phyloP scores from a whole-genome alignment of 2,329 filamentous ascomycete genomes.

The Aspergillus spinulosporus region DNA sequence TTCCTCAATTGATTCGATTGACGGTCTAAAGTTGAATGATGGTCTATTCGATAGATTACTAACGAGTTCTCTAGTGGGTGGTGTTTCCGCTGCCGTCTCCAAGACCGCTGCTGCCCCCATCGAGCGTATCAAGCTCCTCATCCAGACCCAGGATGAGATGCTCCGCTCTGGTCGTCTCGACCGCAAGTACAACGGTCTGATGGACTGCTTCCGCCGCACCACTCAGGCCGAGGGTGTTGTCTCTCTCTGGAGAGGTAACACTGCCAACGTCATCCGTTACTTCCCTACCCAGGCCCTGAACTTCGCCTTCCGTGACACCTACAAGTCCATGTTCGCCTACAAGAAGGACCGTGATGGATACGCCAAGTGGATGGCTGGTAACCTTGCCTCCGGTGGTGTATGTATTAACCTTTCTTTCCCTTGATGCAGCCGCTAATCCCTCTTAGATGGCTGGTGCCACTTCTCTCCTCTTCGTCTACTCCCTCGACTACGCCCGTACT shows the following conservation, averaged over 20 bases:
- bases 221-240: constrained; percentile 87
- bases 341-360: constrained; percentile 99
- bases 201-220: constrained; percentile 94
- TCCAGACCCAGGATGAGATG: constrained; percentile 99
- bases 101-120: constrained; percentile 99
- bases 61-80: constrained; percentile 74
- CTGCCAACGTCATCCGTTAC: constrained; percentile 99
- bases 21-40: neutral
- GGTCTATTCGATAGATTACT: constrained; percentile 33
- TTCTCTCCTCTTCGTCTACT: constrained; percentile 99
- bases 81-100: constrained; percentile 99
- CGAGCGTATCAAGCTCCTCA: constrained; percentile 99
- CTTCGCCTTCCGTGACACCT: constrained; percentile 99
- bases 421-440: constrained; percentile 18
- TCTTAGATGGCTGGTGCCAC: constrained; percentile 91
- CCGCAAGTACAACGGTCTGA: constrained; percentile 92
- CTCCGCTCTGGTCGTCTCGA: constrained; percentile 97
- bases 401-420: constrained; percentile 42
- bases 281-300: constrained; percentile 99
- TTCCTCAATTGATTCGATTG: constrained; percentile 11
- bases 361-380: constrained; percentile 98
- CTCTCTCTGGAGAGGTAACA: constrained; percentile 99
- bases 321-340: constrained; percentile 99
- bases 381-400: constrained; percentile 99
- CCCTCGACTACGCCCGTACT: constrained; percentile 99